Conservation (phyloP, 768 basidiomycete species). For the Tylopilus plumbeoviolaceoides region DNA sequence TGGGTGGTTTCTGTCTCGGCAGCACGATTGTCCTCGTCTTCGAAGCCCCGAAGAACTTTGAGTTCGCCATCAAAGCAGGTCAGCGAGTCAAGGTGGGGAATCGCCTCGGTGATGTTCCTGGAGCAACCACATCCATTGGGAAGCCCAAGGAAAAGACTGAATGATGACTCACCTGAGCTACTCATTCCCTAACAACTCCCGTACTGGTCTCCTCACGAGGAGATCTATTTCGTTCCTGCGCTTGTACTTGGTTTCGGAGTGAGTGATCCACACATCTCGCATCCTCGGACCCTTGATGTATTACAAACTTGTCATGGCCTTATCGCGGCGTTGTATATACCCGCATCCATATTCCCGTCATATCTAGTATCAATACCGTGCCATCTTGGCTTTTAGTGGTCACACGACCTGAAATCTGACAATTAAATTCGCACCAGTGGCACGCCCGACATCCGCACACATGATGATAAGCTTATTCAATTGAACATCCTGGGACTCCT, state of each 20-base stretch:
- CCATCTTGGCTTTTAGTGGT: neutral
- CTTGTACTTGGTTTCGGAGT: neutral
- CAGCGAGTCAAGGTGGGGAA: conserved; percentile 88
- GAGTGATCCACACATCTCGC: neutral
- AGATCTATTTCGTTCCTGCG: neutral
- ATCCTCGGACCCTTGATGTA: neutral
- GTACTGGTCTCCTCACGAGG: too few relatives aligned
- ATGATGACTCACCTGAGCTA: conserved; percentile 5
- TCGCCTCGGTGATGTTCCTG: conserved; percentile 56
- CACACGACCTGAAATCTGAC: conserved; percentile 8
- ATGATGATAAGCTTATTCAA: neutral
- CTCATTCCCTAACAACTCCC: neutral
- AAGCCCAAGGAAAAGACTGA: conserved; percentile 32
- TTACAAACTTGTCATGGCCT: conserved; percentile 4
- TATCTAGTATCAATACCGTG: neutral
- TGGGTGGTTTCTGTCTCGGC: conserved; percentile 95
- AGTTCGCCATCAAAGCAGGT: conserved; percentile 71
- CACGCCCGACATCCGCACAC: neutral
- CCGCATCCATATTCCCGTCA: conserved; percentile 5
- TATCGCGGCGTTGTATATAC: conserved; percentile 14
- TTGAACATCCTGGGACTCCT: neutral
- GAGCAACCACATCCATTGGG: conserved; percentile 22
- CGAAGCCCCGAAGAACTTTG: conserved; percentile 84
- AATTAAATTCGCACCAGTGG: neutral
- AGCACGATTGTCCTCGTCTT: conserved; percentile 96